These are phyloP conservation scores for Penicillium parvum DNA, from an alignment of 495 filamentous ascomycete species.

Conservation along the genomic window DNA sequence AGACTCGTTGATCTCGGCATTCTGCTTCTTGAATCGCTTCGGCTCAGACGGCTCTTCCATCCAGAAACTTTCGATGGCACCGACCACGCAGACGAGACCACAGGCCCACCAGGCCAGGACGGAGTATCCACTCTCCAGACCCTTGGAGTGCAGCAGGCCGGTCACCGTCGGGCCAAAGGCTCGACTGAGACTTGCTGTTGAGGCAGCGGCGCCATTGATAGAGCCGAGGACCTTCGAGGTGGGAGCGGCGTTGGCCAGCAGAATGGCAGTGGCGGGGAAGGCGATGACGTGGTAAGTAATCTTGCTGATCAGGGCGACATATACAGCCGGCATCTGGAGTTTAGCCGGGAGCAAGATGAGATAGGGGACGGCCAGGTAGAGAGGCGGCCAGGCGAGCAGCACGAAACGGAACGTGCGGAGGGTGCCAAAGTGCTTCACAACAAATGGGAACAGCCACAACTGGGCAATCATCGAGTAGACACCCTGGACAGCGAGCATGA, in stretches of 20 bases:
- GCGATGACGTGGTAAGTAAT: conserved; percentile 80
- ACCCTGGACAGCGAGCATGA: conserved; percentile 86
- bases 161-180: conserved; percentile 87
- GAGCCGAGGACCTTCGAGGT: conserved; percentile 75
- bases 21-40: conserved; percentile 20
- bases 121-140: conserved; percentile 72
- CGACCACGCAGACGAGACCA: conserved; percentile 67
- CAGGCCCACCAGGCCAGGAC: conserved; percentile 92
- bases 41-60: conserved; percentile 42
- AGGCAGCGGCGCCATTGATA: conserved; percentile 90
- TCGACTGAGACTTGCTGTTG: conserved; percentile 79
- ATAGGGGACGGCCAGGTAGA: conserved; percentile 86
- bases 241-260: conserved; percentile 80
- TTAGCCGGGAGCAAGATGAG: conserved; percentile 72
- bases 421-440: conserved; percentile 67
- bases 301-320: conserved; percentile 75
- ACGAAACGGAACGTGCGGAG: conserved; percentile 76
- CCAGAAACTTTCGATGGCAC: conserved; percentile 57
- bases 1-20: conserved; percentile 19
- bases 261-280: conserved; percentile 80
- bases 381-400: conserved; percentile 75
- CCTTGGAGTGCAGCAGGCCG: conserved; percentile 76
- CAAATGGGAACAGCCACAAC: conserved; percentile 72
- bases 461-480: conserved; percentile 82
- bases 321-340: conserved; percentile 68